Base-by-base conservation (phyloP, 345 rosid genomes). In the Clausena lansium region DNA sequence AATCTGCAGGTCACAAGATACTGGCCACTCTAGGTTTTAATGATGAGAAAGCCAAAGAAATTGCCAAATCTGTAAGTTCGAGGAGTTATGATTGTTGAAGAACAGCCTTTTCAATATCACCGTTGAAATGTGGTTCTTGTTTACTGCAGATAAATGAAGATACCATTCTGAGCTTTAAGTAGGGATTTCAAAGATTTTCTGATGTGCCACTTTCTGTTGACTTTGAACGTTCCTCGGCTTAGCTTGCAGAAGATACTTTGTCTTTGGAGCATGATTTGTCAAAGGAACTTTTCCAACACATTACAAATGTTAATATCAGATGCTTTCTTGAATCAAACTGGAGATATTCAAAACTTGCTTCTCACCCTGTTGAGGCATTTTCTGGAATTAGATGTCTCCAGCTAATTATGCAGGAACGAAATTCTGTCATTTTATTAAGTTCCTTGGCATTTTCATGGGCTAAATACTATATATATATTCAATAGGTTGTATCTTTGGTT, bases 11-110 rank as follows among this genome's bases (percentile, higher is more conserved):
- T 81, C 95, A 85, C 84, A 78, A 63, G 76, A 81, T 93, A 76
- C 72, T 95, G 81, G 91, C 84, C 22, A 71, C 70, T 62, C 76
- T 95, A 5, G 98, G 99, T 27, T 93, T 95, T 67, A 86, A 86
- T 17, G 94, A 95, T 33, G 94, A 93, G 85, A 93, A 90, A 79
- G 98, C 93, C n/a, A 76, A 89, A 78, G 94, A 93, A 82, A 78
- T 95, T 22, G 80, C 76, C 13, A 80, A 90, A 90, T 86, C 85
- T 9, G 94, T 95, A 85, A 87, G 95, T 84, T 77, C 0, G 25
- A 15, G 75, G 4, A 17, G 38, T 59, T 75, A 33, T 32, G 45
- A 20, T 57, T 70, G 58, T 79, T 70, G 57, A 39, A 32, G 13
- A n/a, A n/a, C 60, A 58, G 20, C 15, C 62, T 59, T 67, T 17